A percentile compares a stretch with the other conserved stretches of the same genome.
phyloP scores from a whole-genome alignment of 192 early-diverging fungal genomes.

The Phlyctochytrium arcticum region DNA sequence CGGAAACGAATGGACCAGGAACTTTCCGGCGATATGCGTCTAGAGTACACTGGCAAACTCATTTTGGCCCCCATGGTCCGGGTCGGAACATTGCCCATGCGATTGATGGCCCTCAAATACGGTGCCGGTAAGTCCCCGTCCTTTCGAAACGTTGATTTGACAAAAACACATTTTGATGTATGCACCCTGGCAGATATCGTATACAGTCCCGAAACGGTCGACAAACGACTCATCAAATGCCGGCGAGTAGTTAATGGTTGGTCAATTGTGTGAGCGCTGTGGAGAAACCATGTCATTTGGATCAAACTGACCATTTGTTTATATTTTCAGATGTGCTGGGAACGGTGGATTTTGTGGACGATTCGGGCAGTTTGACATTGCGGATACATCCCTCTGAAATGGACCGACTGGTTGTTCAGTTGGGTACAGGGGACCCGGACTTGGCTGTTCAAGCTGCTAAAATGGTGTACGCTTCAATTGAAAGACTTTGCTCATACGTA shows the following conservation, averaged over 20 bases:
- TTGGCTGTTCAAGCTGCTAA: slow-evolving; percentile 81
- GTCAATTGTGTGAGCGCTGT: not conserved
- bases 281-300: not conserved
- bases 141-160: not conserved
- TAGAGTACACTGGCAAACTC: slow-evolving; percentile 29
- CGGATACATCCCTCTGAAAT: slow-evolving; percentile 75
- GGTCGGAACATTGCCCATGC: slow-evolving; percentile 84
- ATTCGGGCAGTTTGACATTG: slow-evolving; percentile 62
- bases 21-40: not conserved
- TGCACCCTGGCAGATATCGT: slow-evolving; percentile 62
- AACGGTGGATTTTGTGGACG: slow-evolving; percentile 70
- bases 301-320: not conserved
- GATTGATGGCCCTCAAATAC: slow-evolving; percentile 77
- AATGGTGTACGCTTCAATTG: slow-evolving; percentile 54
- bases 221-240: slow-evolving; percentile 74
- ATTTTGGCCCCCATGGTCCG: slow-evolving; percentile 98
- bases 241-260: slow-evolving; percentile 72
- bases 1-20: not conserved
- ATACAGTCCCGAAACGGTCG: slow-evolving; percentile 87
- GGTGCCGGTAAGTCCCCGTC: slow-evolving; percentile 69
- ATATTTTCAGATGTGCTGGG: slow-evolving; percentile 44
- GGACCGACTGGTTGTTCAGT: slow-evolving; percentile 78
- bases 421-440: slow-evolving; percentile 87
- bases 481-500: not conserved
- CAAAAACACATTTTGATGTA: not conserved